A percentile compares a stretch with the other conserved stretches of the same genome.
phyloP scores from a whole-genome alignment of 768 basidiomycete genomes.

The Mycena sanguinolenta region DNA sequence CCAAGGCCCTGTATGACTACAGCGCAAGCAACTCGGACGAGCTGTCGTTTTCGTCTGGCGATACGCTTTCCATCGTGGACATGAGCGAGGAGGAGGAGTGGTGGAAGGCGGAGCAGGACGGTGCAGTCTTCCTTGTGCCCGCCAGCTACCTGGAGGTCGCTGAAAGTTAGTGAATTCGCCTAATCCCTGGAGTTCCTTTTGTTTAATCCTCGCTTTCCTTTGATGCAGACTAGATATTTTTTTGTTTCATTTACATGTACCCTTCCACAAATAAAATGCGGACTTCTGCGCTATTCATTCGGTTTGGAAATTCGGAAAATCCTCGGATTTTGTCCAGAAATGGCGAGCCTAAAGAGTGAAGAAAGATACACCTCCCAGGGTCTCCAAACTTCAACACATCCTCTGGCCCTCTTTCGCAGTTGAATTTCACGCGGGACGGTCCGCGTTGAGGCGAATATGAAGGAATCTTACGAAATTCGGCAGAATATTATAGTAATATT shows the following conservation, averaged over 20 bases:
- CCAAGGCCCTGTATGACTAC: slow-evolving; percentile 88
- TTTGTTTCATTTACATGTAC: slow-evolving; percentile 68
- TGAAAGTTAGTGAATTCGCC: slow-evolving; percentile 86
- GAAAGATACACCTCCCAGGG: no score
- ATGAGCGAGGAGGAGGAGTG: slow-evolving; percentile 87
- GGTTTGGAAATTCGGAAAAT: no score
- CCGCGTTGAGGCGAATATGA: no score
- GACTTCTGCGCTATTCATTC: slow-evolving; percentile 1
- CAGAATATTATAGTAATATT: no score
- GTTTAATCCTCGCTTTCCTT: slow-evolving; percentile 61
- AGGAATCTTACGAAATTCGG: no score
- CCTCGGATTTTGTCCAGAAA: no score
- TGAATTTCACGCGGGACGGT: no score
- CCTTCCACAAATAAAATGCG: slow-evolving; percentile 40
- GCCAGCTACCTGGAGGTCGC: slow-evolving; percentile 89
- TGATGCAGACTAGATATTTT: slow-evolving; percentile 85
- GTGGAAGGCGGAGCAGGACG: slow-evolving; percentile 96
- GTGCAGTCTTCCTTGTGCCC: slow-evolving; percentile 90
- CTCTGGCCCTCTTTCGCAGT: no score
- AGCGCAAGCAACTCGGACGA: slow-evolving; percentile 80
- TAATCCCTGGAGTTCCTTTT: slow-evolving; percentile 66
- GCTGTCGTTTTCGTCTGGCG: slow-evolving; percentile 87
- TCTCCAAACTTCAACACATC: no score
- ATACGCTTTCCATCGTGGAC: slow-evolving; percentile 84
- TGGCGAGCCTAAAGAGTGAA: no score